A percentile compares a stretch with the other conserved stretches of the same genome.
phyloP scores from a whole-genome alignment of 2,329 filamentous ascomycete species.

The Diplodia seriata region DNA sequence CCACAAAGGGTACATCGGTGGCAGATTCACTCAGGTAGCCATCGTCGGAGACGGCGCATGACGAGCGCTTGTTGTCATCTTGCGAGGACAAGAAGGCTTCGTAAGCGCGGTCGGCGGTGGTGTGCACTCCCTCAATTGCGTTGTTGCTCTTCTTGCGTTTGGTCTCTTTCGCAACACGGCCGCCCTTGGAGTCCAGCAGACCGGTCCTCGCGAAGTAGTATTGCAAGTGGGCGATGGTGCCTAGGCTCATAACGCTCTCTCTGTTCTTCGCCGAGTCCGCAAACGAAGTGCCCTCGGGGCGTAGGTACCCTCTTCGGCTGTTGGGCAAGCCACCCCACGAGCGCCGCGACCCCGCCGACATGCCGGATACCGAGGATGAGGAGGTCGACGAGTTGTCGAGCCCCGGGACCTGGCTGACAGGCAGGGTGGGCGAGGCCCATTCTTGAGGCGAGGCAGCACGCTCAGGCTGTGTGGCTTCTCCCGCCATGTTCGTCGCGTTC shows the following conservation, averaged over 20 bases:
- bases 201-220: conserved; percentile 98
- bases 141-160: conserved; percentile 60
- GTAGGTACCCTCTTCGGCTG: conserved; percentile 80
- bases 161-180: conserved; percentile 74
- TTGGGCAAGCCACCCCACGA: conserved; percentile 54
- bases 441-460: conserved; percentile 65
- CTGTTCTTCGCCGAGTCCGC: conserved; percentile 86
- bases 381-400: conserved; percentile 68
- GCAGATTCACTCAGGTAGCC: conserved; percentile 36
- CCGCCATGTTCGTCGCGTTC: conserved; percentile 22
- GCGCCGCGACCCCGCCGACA: conserved; percentile 64
- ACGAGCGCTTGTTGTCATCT: conserved; percentile 22
- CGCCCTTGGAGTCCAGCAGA: conserved; percentile 90
- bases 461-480: conserved; percentile 21
- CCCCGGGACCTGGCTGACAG: conserved; percentile 65
- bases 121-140: conserved; percentile 35
- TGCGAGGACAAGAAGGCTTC: conserved; percentile 13
- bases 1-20: conserved; percentile 47
- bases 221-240: conserved; percentile 95
- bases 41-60: conserved; percentile 37
- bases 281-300: conserved; percentile 86
- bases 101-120: conserved; percentile 36
- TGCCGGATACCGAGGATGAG: conserved; percentile 64
- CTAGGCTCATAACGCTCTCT: conserved; percentile 94
- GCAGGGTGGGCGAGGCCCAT: conserved; percentile 66